Evolutionary conservation across 345 rosid species (phyloP).

Genomic region (Sisymbrium altissimum): DNA sequence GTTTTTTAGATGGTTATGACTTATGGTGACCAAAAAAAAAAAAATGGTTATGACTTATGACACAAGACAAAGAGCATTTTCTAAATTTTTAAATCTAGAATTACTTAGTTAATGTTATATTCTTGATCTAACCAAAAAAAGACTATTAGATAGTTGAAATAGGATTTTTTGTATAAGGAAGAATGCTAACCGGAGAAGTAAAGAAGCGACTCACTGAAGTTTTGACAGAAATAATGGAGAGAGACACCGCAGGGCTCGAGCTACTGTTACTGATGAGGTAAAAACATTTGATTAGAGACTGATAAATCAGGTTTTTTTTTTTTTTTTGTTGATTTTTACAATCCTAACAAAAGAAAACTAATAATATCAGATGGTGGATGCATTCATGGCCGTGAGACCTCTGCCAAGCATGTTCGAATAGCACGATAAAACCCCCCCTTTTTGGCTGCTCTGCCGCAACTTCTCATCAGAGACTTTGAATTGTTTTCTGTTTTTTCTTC

Average conservation of each 20-base stretch:
- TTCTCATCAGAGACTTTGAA: not conserved
- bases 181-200: conserved; percentile 76
- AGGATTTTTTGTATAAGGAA: no score
- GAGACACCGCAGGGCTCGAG: conserved; percentile 73
- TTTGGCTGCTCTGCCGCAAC: not conserved
- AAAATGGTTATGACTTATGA: no score
- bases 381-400: conserved; percentile 88
- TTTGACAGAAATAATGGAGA: conserved; percentile 70
- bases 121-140: no score
- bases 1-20: no score
- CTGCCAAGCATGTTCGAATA: conserved; percentile 82
- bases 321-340: not conserved
- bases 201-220: conserved; percentile 66
- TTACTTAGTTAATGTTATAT: no score
- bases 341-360: not conserved
- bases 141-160: no score
- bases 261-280: conserved; percentile 84
- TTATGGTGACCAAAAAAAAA: no score
- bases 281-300: conserved; percentile 4
- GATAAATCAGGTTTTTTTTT: not conserved
- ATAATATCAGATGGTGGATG: conserved; percentile 75
- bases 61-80: no score
- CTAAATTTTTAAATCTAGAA: no score
- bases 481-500: not conserved
- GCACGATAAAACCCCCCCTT: not conserved